Evolutionary conservation across 305 asterid genomes (phyloP).

Genomic region (Fraxinus baroniana): DNA sequence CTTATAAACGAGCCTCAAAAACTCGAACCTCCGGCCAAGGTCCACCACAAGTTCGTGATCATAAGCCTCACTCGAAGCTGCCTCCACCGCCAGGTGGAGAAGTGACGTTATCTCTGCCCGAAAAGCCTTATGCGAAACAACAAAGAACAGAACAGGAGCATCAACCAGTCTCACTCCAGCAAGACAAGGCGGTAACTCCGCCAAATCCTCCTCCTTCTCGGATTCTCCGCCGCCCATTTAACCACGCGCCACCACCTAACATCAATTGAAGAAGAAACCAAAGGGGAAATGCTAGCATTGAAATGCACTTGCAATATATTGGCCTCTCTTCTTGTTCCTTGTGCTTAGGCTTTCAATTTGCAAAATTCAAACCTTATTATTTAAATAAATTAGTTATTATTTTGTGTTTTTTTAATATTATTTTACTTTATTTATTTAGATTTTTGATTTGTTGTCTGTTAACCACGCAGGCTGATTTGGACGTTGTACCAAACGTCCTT

Average conservation of each 20-base stretch:
- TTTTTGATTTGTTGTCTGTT: slow-evolving; percentile 9
- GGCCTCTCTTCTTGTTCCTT: neutral
- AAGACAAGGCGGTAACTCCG: slow-evolving; percentile 31
- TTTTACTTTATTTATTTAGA: neutral
- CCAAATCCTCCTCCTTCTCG: slow-evolving; percentile 57
- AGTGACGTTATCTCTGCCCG: slow-evolving; percentile 61
- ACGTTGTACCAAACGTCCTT: slow-evolving; percentile 45
- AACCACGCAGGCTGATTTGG: slow-evolving; percentile 40
- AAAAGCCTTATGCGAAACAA: slow-evolving; percentile 70
- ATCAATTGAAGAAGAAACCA: slow-evolving; percentile 37
- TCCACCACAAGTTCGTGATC: slow-evolving; percentile 40
- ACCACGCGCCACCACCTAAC: slow-evolving; percentile 29
- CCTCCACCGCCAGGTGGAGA: slow-evolving; percentile 53
- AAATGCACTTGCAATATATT: slow-evolving; percentile 42
- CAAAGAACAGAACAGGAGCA: slow-evolving; percentile 73
- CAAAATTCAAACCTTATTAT: slow-evolving; percentile 28
- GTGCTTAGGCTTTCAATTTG: slow-evolving; percentile 35
- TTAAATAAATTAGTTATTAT: slow-evolving; percentile 3
- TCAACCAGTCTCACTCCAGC: slow-evolving; percentile 59
- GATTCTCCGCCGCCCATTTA: slow-evolving; percentile 58
- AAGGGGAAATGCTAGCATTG: slow-evolving; percentile 56
- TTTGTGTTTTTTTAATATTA: neutral
- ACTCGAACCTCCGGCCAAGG: slow-evolving; percentile 59
- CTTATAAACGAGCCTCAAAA: slow-evolving; percentile 64
- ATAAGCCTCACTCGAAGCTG: slow-evolving; percentile 31